A percentile compares a stretch with the other conserved stretches of the same genome.
Conservation (phyloP, 441 rosid species). For the Daphne laureola region DNA sequence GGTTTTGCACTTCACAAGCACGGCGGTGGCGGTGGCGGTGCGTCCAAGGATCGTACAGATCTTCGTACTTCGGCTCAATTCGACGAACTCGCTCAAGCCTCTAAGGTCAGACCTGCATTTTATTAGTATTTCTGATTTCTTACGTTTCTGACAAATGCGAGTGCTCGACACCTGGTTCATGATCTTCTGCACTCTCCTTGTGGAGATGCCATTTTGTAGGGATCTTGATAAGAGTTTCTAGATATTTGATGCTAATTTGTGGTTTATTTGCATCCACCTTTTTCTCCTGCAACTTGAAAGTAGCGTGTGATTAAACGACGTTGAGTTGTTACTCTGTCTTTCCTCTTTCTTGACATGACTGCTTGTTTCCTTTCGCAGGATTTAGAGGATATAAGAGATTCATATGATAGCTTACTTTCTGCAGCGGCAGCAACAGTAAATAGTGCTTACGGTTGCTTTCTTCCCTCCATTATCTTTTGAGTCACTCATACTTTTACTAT, state of each 20-base stretch:
- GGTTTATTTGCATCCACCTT: too few species aligned
- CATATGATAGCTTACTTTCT: constrained; percentile 63
- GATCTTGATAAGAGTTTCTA: too few species aligned
- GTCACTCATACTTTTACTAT: too few species aligned
- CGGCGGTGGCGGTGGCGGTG: constrained; percentile 25
- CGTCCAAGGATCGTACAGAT: constrained; percentile 33
- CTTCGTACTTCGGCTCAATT: constrained; percentile 35
- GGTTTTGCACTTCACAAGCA: constrained; percentile 43
- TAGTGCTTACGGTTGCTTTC: constrained; percentile 42
- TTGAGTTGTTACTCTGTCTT: neutral
- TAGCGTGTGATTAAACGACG: too few species aligned
- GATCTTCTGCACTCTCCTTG: too few species aligned
- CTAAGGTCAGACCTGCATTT: constrained; percentile 39
- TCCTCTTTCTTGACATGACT: neutral
- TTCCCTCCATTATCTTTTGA: too few species aligned
- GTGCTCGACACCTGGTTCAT: too few species aligned
- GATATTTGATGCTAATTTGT: too few species aligned
- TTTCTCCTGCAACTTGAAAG: too few species aligned
- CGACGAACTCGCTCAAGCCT: constrained; percentile 70
- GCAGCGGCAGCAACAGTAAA: constrained; percentile 65
- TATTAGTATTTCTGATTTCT: neutral
- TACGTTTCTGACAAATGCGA: neutral
- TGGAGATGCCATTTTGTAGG: too few species aligned
- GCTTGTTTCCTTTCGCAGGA: constrained; percentile 27
- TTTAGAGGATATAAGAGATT: constrained; percentile 57